Conservation (phyloP, 495 filamentous ascomycete genomes). For the Chaetomium tenue region DNA sequence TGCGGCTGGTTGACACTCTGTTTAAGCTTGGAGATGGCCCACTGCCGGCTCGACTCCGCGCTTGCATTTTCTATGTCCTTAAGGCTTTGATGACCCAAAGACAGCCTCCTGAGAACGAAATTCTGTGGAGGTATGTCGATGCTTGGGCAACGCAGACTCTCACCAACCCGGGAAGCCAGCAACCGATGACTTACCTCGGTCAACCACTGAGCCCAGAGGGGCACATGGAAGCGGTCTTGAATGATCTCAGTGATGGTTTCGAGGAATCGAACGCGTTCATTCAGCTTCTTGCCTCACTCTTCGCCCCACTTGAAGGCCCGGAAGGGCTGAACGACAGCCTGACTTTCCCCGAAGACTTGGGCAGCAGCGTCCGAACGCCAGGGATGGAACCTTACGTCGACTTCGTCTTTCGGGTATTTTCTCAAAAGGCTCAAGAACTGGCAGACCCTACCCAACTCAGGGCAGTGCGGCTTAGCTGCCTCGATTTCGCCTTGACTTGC, state of each 20-base stretch:
- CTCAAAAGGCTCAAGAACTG: slow-evolving; percentile 57
- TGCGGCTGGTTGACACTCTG: slow-evolving; percentile 63
- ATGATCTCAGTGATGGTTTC: slow-evolving; percentile 64
- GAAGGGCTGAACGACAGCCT: slow-evolving; percentile 65
- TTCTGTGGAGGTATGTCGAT: slow-evolving; percentile 70
- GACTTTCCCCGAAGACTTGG: slow-evolving; percentile 85
- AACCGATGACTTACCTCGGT: slow-evolving; percentile 35
- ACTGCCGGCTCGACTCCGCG: slow-evolving; percentile 70
- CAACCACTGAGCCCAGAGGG: slow-evolving; percentile 42
- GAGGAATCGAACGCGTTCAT: slow-evolving; percentile 83
- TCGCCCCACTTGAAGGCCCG: slow-evolving; percentile 58
- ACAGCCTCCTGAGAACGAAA: slow-evolving; percentile 54
- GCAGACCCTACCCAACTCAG: slow-evolving; percentile 62
- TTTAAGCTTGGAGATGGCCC: slow-evolving; percentile 66
- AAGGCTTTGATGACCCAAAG: slow-evolving; percentile 67
- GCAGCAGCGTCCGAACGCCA: slow-evolving; percentile 70
- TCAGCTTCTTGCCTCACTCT: slow-evolving; percentile 64
- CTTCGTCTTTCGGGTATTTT: slow-evolving; percentile 74
- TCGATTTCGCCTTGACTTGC: slow-evolving; percentile 73
- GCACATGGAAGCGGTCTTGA: slow-evolving; percentile 55
- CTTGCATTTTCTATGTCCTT: slow-evolving; percentile 69
- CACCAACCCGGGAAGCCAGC: slow-evolving; percentile 37
- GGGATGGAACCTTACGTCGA: slow-evolving; percentile 93
- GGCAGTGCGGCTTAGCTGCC: slow-evolving; percentile 69
- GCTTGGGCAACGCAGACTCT: slow-evolving; percentile 63